These are phyloP conservation scores for Citeromyces hawaiiensis DNA, from an alignment of 1,139 yeast species.

Conservation along the genomic window DNA sequence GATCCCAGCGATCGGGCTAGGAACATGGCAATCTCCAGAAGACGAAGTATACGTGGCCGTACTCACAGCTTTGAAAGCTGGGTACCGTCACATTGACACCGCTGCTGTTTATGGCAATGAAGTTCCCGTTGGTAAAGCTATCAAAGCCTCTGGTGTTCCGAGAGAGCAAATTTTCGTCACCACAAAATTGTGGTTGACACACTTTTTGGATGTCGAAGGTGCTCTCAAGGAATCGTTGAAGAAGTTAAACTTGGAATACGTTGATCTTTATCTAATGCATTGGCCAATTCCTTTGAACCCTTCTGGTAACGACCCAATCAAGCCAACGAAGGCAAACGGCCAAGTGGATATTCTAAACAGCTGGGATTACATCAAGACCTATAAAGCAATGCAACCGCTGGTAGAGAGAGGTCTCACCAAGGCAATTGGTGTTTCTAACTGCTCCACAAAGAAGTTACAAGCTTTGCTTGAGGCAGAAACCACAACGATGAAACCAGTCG, in stretches of 20 bases:
- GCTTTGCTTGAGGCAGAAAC: constrained; percentile 33
- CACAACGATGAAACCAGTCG: constrained; percentile 46
- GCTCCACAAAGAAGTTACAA: constrained; percentile 37
- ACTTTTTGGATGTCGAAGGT: constrained; percentile 40
- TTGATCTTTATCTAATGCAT: constrained; percentile 75
- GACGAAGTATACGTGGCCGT: constrained; percentile 55
- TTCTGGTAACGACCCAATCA: constrained; percentile 21
- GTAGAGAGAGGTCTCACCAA: constrained; percentile 45
- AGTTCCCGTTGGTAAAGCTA: constrained; percentile 37
- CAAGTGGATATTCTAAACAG: constrained; percentile 23
- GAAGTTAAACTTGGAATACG: constrained; percentile 62
- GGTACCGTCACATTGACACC: constrained; percentile 48
- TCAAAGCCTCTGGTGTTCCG: constrained; percentile 26
- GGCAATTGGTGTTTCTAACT: constrained; percentile 72
- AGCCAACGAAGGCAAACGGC: constrained; percentile 28
- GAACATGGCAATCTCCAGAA: constrained; percentile 44
- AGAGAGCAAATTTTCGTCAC: constrained; percentile 33
- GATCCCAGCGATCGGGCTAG: constrained; percentile 49
- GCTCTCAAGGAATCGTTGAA: constrained; percentile 52
- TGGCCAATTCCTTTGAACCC: constrained; percentile 61
- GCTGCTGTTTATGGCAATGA: constrained; percentile 46
- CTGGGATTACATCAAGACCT: constrained; percentile 54
- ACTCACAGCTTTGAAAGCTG: constrained; percentile 40
- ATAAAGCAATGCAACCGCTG: constrained; percentile 53
- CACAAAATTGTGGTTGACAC: constrained; percentile 34